Base-by-base conservation (phyloP, 352 stramenopile genomes). In the Phytophthora cactorum region DNA sequence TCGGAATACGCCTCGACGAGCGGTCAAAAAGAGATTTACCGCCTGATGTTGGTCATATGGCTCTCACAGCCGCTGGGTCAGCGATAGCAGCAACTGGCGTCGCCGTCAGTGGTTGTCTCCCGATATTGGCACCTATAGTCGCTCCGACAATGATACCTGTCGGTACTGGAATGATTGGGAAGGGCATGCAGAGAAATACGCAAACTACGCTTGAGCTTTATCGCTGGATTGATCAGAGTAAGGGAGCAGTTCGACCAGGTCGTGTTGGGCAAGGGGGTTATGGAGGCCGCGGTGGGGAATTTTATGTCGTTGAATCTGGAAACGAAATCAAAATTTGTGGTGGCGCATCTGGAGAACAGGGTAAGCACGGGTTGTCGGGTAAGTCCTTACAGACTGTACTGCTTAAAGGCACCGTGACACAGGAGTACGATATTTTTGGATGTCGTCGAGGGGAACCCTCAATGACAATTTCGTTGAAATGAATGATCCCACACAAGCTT, bases 351-450 rank as follows among this genome's bases (percentile, higher is more conserved):
- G 45, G 45, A 32, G 45, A 22, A 51, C 3, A 51, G 8, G 45
- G 44, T 7, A 10, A 51, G 9, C 1, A 8, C 8, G 12, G 45
- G 45, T 1, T 31, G 2, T 12, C 34, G 8, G 45, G 45, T 17
- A 51, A 51, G 10, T 9, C 44, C 10, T n/a, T 17, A 12, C 6
- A 38, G 49, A 27, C 28, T 12, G 3, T 31, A 43, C 2, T 43
- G 8, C 31, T 55, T 11, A 32, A 53, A 25, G 27, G 46, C 11
- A 53, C 25, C 2, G 46, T 43, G 29, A 43, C 49, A 15, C 49
- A 55, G 49, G 49, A 43, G 49, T 55, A 55, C 15, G 49, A 15
- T 11, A 55, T 44, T 17, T 55, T 55, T 28, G 49, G 49, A 55
- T 41, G 49, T 55, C 15, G 49, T 27, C 49, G n/a, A 29, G 28